phyloP scores from a whole-genome alignment of 768 basidiomycete genomes.

The Lactarius pseudohatsudake region DNA sequence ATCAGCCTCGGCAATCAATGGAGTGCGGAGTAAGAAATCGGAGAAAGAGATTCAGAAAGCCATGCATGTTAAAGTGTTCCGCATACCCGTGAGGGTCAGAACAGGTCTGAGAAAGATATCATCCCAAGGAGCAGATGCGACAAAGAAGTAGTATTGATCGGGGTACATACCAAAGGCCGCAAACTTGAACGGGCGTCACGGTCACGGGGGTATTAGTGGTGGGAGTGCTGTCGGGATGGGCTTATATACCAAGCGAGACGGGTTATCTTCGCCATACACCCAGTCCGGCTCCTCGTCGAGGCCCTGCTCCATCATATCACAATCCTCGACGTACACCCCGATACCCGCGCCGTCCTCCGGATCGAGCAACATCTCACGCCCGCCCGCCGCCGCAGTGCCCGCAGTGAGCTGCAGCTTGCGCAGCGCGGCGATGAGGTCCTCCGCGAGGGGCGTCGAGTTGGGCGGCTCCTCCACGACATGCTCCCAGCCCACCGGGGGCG shows the following conservation, averaged over 20 bases:
- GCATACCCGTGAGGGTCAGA: slow-evolving; percentile 55
- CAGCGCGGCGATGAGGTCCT: slow-evolving; percentile 82
- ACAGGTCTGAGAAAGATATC: slow-evolving; percentile 77
- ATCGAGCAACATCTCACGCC: slow-evolving; percentile 61
- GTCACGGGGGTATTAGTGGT: slow-evolving; percentile 39
- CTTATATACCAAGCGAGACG: slow-evolving; percentile 52
- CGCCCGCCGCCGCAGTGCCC: slow-evolving; percentile 33
- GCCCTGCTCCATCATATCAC: slow-evolving; percentile 44
- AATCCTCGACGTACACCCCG: slow-evolving; percentile 77
- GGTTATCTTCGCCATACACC: slow-evolving; percentile 54
- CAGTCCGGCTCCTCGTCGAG: slow-evolving; percentile 46
- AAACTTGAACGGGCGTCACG: slow-evolving; percentile 15
- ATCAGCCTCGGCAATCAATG: slow-evolving; percentile 18
- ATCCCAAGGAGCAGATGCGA: slow-evolving; percentile 43
- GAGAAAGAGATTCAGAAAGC: slow-evolving; percentile 53
- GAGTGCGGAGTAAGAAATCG: slow-evolving; percentile 15
- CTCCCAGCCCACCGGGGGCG: slow-evolving; percentile 97
- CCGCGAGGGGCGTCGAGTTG: slow-evolving; percentile 77
- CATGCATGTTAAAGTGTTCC: slow-evolving; percentile 54
- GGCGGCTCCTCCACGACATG: slow-evolving; percentile 88
- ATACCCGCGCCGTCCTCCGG: slow-evolving; percentile 71
- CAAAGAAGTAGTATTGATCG: slow-evolving; percentile 3
- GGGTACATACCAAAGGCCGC: slow-evolving; percentile 27
- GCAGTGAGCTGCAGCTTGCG: slow-evolving; percentile 58
- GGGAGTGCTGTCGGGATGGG: slow-evolving; percentile 58